Percentiles rank a stretch among this genome's conserved stretches.
Conservation (phyloP, 2,329 filamentous ascomycete species). For the Alternaria metachromatica region DNA sequence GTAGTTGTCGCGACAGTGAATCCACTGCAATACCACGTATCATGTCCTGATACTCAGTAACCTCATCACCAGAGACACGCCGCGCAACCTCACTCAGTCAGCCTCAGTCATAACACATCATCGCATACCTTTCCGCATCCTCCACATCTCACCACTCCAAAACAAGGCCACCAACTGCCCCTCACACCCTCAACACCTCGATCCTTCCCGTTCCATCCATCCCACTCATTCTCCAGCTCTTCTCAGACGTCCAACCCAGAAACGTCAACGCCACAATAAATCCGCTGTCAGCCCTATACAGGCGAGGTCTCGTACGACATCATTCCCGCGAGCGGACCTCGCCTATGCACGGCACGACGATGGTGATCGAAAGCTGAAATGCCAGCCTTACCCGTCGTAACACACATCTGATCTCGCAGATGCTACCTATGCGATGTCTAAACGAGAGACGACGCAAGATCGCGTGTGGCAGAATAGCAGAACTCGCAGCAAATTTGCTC, state of each 20-base stretch:
- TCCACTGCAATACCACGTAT: not conserved
- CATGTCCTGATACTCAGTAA: not conserved
- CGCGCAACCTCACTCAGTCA: not conserved
- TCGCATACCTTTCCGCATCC: not conserved
- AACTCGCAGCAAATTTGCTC: not conserved
- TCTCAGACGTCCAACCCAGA: not conserved
- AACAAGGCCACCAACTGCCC: not conserved
- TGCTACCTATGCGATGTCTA: not conserved
- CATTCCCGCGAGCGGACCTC: slow-evolving; percentile 7
- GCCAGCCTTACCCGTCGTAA: not conserved
- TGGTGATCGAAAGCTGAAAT: not conserved
- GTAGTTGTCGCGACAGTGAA: not conserved
- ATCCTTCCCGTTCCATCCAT: not conserved
- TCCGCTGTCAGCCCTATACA: slow-evolving; percentile 9
- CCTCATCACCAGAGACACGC: not conserved
- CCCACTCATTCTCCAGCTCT: not conserved
- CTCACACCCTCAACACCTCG: not conserved
- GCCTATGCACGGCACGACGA: slow-evolving; percentile 8
- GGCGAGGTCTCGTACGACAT: not conserved
- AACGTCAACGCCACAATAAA: slow-evolving; percentile 6
- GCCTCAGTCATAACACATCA: not conserved
- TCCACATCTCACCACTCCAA: not conserved
- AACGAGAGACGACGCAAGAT: not conserved
- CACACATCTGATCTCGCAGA: slow-evolving; percentile 8
- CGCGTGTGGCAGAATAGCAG: not conserved